Percentiles rank a stretch among this genome's conserved stretches.
Conservation (phyloP, 768 basidiomycete species). For the Rhodosporidiobolus odoratus region DNA sequence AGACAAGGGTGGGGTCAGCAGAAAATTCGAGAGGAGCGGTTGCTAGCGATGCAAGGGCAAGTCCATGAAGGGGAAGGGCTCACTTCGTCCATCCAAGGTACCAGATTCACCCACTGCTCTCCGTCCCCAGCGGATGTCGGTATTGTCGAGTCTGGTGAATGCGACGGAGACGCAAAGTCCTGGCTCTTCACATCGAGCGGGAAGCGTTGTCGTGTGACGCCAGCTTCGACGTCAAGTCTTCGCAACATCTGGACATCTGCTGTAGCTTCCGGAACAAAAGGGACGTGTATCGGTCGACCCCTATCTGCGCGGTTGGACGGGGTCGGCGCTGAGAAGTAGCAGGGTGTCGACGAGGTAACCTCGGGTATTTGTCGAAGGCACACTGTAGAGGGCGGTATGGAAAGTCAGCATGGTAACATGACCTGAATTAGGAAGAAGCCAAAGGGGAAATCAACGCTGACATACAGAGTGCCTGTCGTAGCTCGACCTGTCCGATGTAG, state of each 20-base stretch:
- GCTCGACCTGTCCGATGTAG: conserved; percentile 82
- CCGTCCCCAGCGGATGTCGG: not conserved
- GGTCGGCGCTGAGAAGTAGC: conserved; percentile 9
- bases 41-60: too few relatives aligned
- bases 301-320: not conserved
- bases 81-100: conserved; percentile 39
- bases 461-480: conserved; percentile 71
- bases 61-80: not conserved
- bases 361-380: not conserved
- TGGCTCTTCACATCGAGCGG: too few relatives aligned
- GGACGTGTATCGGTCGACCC: conserved; percentile 4
- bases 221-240: not conserved
- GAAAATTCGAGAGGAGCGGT: not conserved
- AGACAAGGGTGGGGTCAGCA: not conserved
- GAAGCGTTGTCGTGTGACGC: too few relatives aligned
- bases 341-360: not conserved
- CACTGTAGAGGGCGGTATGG: not conserved
- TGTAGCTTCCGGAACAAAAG: not conserved
- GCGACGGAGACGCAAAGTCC: not conserved
- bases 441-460: not conserved
- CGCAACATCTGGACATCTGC: not conserved
- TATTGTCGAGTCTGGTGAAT: not conserved
- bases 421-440: not conserved
- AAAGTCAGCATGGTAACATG: too few relatives aligned
- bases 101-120: conserved; percentile 25